A percentile compares a stretch with the other conserved stretches of the same genome.
Conservation (phyloP, 2,329 filamentous ascomycete species). For the Aspergillus cejpii region DNA sequence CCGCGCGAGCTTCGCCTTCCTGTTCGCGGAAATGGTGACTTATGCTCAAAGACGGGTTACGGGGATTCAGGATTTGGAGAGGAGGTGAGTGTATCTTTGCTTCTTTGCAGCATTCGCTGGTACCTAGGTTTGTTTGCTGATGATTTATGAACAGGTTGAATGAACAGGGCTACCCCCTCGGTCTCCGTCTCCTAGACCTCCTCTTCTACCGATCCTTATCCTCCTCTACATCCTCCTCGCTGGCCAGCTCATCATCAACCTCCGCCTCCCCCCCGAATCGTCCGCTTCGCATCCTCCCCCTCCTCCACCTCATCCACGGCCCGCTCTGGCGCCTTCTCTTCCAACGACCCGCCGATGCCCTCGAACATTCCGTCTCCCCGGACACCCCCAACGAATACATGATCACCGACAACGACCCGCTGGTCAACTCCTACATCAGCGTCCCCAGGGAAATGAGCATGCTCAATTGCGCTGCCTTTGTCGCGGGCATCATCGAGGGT, state of each 20-base stretch:
- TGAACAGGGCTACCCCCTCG: conserved; percentile 84
- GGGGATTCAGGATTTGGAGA: conserved; percentile 88
- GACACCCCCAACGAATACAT: conserved; percentile 92
- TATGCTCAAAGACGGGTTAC: conserved; percentile 89
- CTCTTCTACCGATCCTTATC: conserved; percentile 77
- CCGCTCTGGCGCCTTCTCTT: conserved; percentile 91
- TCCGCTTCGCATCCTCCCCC: conserved; percentile 78
- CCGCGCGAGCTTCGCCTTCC: conserved; percentile 87
- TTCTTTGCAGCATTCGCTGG: not conserved
- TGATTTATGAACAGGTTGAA: no score
- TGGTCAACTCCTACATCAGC: conserved; percentile 89
- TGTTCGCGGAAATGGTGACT: conserved; percentile 93
- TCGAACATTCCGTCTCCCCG: conserved; percentile 79
- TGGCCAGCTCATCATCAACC: conserved; percentile 70
- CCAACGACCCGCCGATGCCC: conserved; percentile 77
- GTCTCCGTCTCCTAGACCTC: conserved; percentile 89
- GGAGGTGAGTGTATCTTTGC: conserved; percentile 54
- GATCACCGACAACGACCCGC: conserved; percentile 96
- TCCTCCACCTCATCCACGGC: conserved; percentile 93
- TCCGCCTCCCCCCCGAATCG: conserved; percentile 63
- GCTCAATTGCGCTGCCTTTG: conserved; percentile 92
- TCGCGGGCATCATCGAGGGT: conserved; percentile 91
- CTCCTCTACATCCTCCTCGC: conserved; percentile 79
- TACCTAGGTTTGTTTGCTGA: no score
- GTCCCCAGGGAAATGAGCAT: conserved; percentile 93